Evolutionary conservation across 352 stramenopile genomes (phyloP).

Genomic region (Peronospora belbahrii): DNA sequence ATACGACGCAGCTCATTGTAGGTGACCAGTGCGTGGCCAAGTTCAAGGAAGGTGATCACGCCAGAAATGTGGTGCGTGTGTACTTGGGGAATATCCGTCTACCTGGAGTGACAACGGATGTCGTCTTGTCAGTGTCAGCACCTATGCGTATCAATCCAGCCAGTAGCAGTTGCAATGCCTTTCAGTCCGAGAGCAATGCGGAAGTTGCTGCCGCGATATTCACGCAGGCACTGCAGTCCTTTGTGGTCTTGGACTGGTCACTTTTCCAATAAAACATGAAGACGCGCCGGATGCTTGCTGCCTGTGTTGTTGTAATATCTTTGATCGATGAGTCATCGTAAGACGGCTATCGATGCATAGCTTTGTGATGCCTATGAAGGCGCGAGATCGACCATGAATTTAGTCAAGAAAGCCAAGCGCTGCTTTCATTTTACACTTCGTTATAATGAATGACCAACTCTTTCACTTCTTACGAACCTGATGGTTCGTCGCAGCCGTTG

Average conservation of each 20-base stretch:
- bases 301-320: background rate
- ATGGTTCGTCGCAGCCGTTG: constrained; percentile 15
- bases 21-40: constrained; percentile 80
- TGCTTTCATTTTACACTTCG: constrained; percentile 3
- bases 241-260: constrained; percentile 66
- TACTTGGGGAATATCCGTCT: constrained; percentile 71
- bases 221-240: constrained; percentile 59
- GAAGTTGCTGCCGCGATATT: constrained; percentile 67
- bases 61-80: constrained; percentile 82
- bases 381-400: background rate
- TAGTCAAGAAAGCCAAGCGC: background rate
- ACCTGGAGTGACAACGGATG: constrained; percentile 64
- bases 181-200: constrained; percentile 57
- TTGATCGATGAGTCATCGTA: too few species aligned
- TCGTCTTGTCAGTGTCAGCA: constrained; percentile 75
- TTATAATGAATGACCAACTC: constrained; percentile 12
- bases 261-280: constrained; percentile 29
- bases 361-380: too few species aligned
- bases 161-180: constrained; percentile 58
- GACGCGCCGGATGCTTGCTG: background rate
- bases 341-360: too few species aligned
- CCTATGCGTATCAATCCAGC: constrained; percentile 67
- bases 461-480: constrained; percentile 13
- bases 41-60: constrained; percentile 70
- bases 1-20: constrained; percentile 43